Base-by-base conservation (phyloP, 2,329 filamentous ascomycete species). In the Monosporascus sp. region DNA sequence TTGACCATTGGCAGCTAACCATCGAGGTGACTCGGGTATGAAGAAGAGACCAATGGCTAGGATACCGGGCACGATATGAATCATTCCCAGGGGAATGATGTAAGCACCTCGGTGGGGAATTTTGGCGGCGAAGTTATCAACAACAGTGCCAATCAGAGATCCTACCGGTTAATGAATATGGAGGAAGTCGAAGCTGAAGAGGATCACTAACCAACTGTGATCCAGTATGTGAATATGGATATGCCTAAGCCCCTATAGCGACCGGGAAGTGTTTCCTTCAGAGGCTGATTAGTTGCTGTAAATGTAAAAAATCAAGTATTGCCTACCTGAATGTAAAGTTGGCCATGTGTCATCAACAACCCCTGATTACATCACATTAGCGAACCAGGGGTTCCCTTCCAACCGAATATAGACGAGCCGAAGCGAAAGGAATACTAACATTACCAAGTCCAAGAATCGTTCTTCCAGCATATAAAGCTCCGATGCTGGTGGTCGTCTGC, bases 401-500 rank as follows among this genome's bases (percentile, higher is more conserved):
- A 35, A 35, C 31, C 31, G 5, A 35, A 35, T 20, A 20, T 24
- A 43, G 39, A 43, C n/a, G 22, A 14, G 22, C 39, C 5, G 9
- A 43, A 20, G 6, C 2, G 24, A 24, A 14, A 6, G 24, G 2
- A 27, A 15, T 22, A 31, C 43, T 17, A 14, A 46, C 43, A 49
- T 67, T 66, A 5, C 75, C 72, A 8, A 79, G 54, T 2, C 77
- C 77, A 50, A 79, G 74, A 24, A 79, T 63, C 11, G 79, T 56
- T 58, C 77, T 72, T 15, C 74, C 77, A 22, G 72, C 73, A 52
- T 80, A 79, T 5, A 80, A 65, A 9, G 70, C 75, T 17, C 70
- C 74, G 48, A 80, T 76, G 31, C 65, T 62, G 5, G 69, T 72
- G 0, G 74, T 77, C 14, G 70, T 68, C 72, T 79, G 78, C 77